These are phyloP conservation scores for Podaxis sp. DNA, from an alignment of 768 basidiomycete species.

Conservation along the genomic window DNA sequence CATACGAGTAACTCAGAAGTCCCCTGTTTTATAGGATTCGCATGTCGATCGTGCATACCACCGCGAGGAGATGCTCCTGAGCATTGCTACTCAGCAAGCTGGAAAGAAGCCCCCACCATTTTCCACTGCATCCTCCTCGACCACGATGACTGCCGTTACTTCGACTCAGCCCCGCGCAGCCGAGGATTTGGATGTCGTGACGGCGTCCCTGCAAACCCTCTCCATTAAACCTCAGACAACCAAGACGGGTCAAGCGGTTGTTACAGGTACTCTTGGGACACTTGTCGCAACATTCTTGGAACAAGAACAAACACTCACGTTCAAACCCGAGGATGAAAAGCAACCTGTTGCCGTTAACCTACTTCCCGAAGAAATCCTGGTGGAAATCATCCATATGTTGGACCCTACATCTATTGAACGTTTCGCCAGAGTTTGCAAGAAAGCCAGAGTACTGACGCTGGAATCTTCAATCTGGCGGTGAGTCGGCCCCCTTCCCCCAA, in stretches of 20 bases:
- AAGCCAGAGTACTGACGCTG: conserved; percentile 69
- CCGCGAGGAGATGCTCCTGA: conserved; percentile 49
- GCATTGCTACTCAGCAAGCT: conserved; percentile 28
- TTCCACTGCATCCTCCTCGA: neutral
- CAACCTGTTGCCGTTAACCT: conserved; percentile 50
- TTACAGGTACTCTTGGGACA: conserved; percentile 42
- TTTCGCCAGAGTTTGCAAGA: conserved; percentile 72
- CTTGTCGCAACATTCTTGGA: conserved; percentile 49
- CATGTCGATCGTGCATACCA: conserved; percentile 74
- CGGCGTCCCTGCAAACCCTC: conserved; percentile 21
- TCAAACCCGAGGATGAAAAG: conserved; percentile 69
- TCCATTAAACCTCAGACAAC: conserved; percentile 12
- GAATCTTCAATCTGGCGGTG: conserved; percentile 79
- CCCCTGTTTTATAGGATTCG: conserved; percentile 39
- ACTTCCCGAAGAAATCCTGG: conserved; percentile 77
- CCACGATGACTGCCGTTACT: neutral
- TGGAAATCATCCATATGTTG: conserved; percentile 63
- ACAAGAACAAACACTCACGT: conserved; percentile 35
- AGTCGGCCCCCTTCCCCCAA: conserved; percentile 16
- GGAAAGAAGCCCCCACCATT: conserved; percentile 12
- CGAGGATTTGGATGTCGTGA: conserved; percentile 21
- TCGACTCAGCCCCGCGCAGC: neutral
- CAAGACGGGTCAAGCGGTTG: conserved; percentile 12
- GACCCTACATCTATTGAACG: conserved; percentile 71
- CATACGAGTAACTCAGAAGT: conserved; percentile 1